Conservation (phyloP, 2,329 filamentous ascomycete genomes). For the Ascochyta koolunga region DNA sequence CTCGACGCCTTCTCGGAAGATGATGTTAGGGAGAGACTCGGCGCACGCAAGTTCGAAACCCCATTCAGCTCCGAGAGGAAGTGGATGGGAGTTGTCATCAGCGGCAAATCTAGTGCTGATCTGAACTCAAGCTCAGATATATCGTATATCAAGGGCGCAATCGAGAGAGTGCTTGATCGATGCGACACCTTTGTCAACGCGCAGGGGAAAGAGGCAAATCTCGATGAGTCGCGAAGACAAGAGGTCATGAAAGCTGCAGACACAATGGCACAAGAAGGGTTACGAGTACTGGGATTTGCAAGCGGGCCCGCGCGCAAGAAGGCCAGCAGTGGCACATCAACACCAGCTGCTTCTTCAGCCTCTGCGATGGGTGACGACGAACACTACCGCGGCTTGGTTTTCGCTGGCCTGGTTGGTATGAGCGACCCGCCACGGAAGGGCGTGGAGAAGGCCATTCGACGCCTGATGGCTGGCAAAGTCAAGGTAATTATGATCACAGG, state of each 20-base stretch:
- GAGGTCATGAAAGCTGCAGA: slow-evolving; percentile 82
- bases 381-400: slow-evolving; percentile 80
- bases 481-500: slow-evolving; percentile 99
- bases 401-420: slow-evolving; percentile 95
- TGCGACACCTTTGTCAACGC: slow-evolving; percentile 90
- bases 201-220: slow-evolving; percentile 82
- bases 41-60: slow-evolving; percentile 81
- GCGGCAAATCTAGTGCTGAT: slow-evolving; percentile 56
- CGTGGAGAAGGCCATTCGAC: slow-evolving; percentile 85
- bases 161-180: slow-evolving; percentile 82
- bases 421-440: slow-evolving; percentile 92
- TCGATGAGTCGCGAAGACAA: slow-evolving; percentile 77
- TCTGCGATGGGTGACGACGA: slow-evolving; percentile 65
- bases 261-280: slow-evolving; percentile 83
- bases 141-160: slow-evolving; percentile 93
- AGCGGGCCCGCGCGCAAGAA: slow-evolving; percentile 68
- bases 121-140: slow-evolving; percentile 70
- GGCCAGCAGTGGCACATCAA: slow-evolving; percentile 40
- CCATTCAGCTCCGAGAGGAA: slow-evolving; percentile 97
- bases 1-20: slow-evolving; percentile 90
- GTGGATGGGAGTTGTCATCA: slow-evolving; percentile 96
- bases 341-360: slow-evolving; percentile 30
- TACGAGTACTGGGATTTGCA: slow-evolving; percentile 91
- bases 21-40: slow-evolving; percentile 85
- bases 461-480: slow-evolving; percentile 90